Conservation (phyloP, 805 yeast genomes). For the Danielia oregonensis region DNA sequence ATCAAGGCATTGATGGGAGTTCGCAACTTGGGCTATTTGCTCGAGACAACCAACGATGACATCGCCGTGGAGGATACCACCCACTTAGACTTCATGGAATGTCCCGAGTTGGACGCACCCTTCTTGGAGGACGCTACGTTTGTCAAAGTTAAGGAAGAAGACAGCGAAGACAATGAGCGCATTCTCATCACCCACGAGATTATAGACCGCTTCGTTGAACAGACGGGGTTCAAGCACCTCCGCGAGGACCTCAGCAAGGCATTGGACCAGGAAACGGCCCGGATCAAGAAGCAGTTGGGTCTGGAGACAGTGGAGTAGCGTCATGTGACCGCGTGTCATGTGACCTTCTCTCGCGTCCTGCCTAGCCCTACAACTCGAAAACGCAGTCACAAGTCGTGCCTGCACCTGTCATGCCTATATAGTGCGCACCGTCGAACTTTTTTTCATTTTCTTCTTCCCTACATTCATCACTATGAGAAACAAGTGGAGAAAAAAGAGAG, state of each 20-base stretch:
- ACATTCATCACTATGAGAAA: constrained; percentile 66
- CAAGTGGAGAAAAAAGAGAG: constrained; percentile 99
- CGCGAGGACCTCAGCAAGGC: constrained; percentile 48
- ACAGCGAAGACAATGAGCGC: constrained; percentile 23
- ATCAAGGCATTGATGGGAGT: constrained; percentile 76
- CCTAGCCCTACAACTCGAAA: too few relatives aligned
- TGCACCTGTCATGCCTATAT: too few relatives aligned
- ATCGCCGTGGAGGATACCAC: constrained; percentile 7
- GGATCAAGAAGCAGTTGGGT: constrained; percentile 15
- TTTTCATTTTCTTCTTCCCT: constrained; percentile 15
- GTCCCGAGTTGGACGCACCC: constrained; percentile 14
- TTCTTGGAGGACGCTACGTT: constrained; percentile 5
- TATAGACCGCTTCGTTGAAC: constrained; percentile 42
- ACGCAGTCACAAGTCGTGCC: constrained; percentile 14
- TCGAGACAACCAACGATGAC: constrained; percentile 27
- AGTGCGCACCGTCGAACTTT: constrained; percentile 15
- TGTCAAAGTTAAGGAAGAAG: constrained; percentile 1
- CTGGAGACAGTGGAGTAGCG: neutral
- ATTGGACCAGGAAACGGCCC: constrained; percentile 47
- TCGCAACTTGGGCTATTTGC: constrained; percentile 56
- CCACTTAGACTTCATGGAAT: constrained; percentile 13
- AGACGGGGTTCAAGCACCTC: constrained; percentile 43
- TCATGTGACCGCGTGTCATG: constrained; percentile 1
- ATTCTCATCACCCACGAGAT: constrained; percentile 44
- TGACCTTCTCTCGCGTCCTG: too few relatives aligned